Base-by-base conservation (phyloP, 345 rosid species). In the Nasturtium officinale region DNA sequence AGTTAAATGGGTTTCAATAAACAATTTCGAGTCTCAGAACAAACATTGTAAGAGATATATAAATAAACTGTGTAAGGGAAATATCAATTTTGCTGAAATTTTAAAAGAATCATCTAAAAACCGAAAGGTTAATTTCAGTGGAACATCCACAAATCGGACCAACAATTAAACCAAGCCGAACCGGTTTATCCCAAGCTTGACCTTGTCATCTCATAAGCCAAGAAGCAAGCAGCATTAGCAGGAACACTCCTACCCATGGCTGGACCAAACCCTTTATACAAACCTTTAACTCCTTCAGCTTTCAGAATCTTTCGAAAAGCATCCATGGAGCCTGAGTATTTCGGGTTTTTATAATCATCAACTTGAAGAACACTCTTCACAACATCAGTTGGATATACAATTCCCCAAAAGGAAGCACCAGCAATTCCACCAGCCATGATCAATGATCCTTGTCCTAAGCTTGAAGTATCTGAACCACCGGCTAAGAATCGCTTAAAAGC, bases 141-240 rank as follows among this genome's bases (percentile, higher is more conserved):
- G 17, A 57, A 20, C 61, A 67, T 52, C 69, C 57, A 67, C 53
- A 59, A 59, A 59, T 67, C 16, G 37, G 5, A 67, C 62, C 55
- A 67, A 59, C 56, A 67, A 21, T 51, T 60, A 69, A 26, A 69
- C 52, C 60, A 62, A 53, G 35, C 51, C 65, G 7, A 23, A 55
- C 79, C 60, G 45, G 61, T 43, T 55, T 82, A 91, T 1, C 92
- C 92, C 77, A 96, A 82, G 78, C 95, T 87, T 12, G 99, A 84
- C 65, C 87, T 90, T 18, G 90, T 85, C 77, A 96, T 78, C 77
- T 96, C 99, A 54, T 85, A 89, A 6, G 90, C 98, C 87, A 92
- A 83, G 94, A 96, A 96, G 75, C 97, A 92, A 15, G 97, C 99
- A 35, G 97, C 98, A 85, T 96, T 96, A 18, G 99, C 99, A 28